phyloP scores from a whole-genome alignment of 805 yeast species.

The Henningerozyma blattae region DNA sequence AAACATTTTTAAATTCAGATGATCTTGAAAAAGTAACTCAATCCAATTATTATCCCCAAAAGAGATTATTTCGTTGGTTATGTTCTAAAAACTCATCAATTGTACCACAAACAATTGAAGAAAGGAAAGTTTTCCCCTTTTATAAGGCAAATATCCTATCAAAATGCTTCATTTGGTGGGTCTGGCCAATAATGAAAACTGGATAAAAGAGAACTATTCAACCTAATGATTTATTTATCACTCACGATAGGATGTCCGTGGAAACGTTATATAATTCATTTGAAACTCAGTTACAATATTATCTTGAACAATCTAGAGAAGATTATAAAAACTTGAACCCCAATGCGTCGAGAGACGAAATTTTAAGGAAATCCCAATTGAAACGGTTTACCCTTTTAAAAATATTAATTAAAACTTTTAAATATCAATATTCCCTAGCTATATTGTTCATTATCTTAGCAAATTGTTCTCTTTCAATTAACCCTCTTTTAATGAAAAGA shows the following conservation, averaged over 20 bases:
- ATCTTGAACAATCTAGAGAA: slow-evolving; percentile 22
- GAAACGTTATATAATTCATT: slow-evolving; percentile 31
- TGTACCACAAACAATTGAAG: slow-evolving; percentile 35
- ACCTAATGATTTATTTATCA: slow-evolving; percentile 45
- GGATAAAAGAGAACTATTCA: slow-evolving; percentile 66
- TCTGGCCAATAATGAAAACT: slow-evolving; percentile 44
- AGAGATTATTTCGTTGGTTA: slow-evolving; percentile 38
- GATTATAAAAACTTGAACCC: slow-evolving; percentile 24
- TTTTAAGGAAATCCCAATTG: slow-evolving; percentile 18
- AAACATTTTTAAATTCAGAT: slow-evolving; percentile 21
- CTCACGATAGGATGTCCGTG: slow-evolving; percentile 32
- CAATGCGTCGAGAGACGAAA: slow-evolving; percentile 27
- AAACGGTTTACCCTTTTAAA: slow-evolving; percentile 24
- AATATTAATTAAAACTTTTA: slow-evolving; percentile 38
- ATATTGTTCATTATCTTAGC: slow-evolving; percentile 33
- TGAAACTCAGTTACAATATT: slow-evolving; percentile 20
- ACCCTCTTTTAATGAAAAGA: slow-evolving; percentile 54
- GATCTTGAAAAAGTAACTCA: slow-evolving; percentile 26
- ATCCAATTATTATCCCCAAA: slow-evolving; percentile 28
- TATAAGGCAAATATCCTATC: slow-evolving; percentile 29
- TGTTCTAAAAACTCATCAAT: slow-evolving; percentile 39
- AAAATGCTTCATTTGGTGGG: slow-evolving; percentile 53
- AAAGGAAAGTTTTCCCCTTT: slow-evolving; percentile 40
- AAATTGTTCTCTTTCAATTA: slow-evolving; percentile 37
- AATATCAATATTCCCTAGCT: slow-evolving; percentile 32